A percentile compares a stretch with the other conserved stretches of the same genome.
Evolutionary conservation across 176 grass and related monocot species (phyloP).

Genomic region (Bonia amplexicaulis): DNA sequence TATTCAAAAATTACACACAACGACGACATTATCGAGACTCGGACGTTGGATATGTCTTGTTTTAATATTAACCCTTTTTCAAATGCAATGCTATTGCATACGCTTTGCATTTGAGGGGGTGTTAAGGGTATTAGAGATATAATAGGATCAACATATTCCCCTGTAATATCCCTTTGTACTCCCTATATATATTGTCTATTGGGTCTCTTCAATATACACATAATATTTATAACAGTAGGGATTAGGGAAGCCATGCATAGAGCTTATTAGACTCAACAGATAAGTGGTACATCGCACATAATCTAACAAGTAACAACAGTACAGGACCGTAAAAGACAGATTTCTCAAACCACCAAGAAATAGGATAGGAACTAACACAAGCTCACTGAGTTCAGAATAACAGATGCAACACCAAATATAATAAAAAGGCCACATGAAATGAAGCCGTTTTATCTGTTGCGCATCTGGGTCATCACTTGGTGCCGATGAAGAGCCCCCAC

Average conservation of each 20-base stretch:
- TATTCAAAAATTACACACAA: too few species aligned
- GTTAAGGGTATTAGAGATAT: too few species aligned
- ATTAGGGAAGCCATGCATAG: not conserved
- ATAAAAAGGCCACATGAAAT: not conserved
- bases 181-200: too few species aligned
- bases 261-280: not conserved
- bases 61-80: too few species aligned
- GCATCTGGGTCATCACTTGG: constrained; percentile 45
- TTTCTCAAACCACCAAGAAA: not conserved
- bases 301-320: not conserved
- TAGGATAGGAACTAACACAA: not conserved
- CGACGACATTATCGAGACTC: too few species aligned
- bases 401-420: not conserved
- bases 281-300: not conserved
- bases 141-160: too few species aligned
- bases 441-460: constrained; percentile 22
- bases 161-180: too few species aligned
- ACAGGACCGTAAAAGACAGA: not conserved
- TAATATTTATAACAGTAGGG: too few species aligned
- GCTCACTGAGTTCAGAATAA: not conserved
- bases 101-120: too few species aligned
- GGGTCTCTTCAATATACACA: too few species aligned
- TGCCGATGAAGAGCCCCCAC: constrained; percentile 91
- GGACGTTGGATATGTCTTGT: too few species aligned
- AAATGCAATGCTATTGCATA: too few species aligned